These are phyloP conservation scores for Pestalotiopsis fici DNA, from an alignment of 2,329 filamentous ascomycete species.

Conservation along the genomic window DNA sequence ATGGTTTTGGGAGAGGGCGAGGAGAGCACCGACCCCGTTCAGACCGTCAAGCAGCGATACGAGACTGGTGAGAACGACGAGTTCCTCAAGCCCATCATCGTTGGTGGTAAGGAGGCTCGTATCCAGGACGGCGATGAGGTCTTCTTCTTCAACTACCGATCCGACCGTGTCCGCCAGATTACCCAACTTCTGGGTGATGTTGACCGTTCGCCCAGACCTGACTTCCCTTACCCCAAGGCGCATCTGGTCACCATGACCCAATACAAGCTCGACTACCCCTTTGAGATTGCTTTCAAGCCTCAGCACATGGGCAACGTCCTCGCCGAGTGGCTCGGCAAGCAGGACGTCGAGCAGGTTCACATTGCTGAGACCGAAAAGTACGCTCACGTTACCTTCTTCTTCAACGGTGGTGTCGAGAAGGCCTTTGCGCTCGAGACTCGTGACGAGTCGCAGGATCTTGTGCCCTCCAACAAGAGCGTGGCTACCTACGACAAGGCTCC, in stretches of 20 bases:
- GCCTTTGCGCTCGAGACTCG: slow-evolving; percentile 89
- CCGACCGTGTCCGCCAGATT: slow-evolving; percentile 94
- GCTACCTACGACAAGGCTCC: slow-evolving; percentile 94
- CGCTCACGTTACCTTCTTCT: slow-evolving; percentile 99
- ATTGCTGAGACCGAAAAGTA: slow-evolving; percentile 99
- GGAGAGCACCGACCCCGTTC: slow-evolving; percentile 78
- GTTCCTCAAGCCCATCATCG: slow-evolving; percentile 96
- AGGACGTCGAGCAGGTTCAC: slow-evolving; percentile 90
- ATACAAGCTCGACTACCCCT: slow-evolving; percentile 95
- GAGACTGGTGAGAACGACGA: slow-evolving; percentile 89
- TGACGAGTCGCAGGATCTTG: slow-evolving; percentile 76
- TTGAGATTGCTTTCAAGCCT: slow-evolving; percentile 88
- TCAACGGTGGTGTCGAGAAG: slow-evolving; percentile 98
- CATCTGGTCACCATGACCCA: slow-evolving; percentile 96
- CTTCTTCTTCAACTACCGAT: slow-evolving; percentile 99
- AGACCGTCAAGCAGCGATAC: slow-evolving; percentile 86
- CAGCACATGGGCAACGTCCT: slow-evolving; percentile 98
- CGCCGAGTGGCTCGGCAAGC: slow-evolving; percentile 91
- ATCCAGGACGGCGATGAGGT: slow-evolving; percentile 91
- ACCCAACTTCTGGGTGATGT: slow-evolving; percentile 91
- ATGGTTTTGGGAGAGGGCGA: slow-evolving; percentile 86
- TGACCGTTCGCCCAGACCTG: slow-evolving; percentile 85
- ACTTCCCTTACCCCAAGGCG: slow-evolving; percentile 93
- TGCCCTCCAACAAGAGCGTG: slow-evolving; percentile 86
- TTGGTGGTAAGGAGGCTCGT: slow-evolving; percentile 82